Base-by-base conservation (phyloP, 306 rosid species). In the Prunus fruticosa region DNA sequence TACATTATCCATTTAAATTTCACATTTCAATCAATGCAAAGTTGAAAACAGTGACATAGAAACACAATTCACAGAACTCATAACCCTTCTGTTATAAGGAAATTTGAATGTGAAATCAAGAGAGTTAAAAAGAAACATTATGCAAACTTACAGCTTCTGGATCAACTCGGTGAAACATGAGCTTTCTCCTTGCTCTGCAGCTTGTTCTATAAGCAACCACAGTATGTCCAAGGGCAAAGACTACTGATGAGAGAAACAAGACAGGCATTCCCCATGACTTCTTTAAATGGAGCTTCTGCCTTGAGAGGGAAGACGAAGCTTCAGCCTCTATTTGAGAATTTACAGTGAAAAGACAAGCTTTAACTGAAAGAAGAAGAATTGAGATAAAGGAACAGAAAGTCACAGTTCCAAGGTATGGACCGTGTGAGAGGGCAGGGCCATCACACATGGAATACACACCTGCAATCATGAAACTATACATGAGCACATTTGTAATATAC, bases 201-300 rank as follows among this genome's bases (percentile, higher is more conserved):
- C 99, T 95, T 78, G 98, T 88, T 83, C 99, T 90, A 65, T 95
- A 95, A 58, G 99, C 99, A 78, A 95, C 97, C 76, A 95, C 99
- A 11, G 76, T 83, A 75, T 95, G 99, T 69, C 99, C 99, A 28
- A 95, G 97, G 75, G 99, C 97, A 84, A 95, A 91, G 76, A 90
- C 98, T 74, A 92, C 97, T 15, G 97, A 95, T 1, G 98, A 91
- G 53, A 95, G 92, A 83, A 92, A 95, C 76, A 95, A 83, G 72
- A 95, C 91, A 27, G 97, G 99, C 99, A 95, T 95, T 61, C 99
- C 99, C 99, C 97, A 95, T 49, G 99, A 92, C 87, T 95, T 95
- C 84, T 95, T 95, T 76, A 95, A 81, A 83, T 87, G 99, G 64
- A 95, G 92, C 85, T 77, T 90, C 88, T 81, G 87, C 86, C 89